A percentile compares a stretch with the other conserved stretches of the same genome.
Evolutionary conservation across 2,329 filamentous ascomycete species (phyloP).

Genomic region (Pyrenophora seminiperda): DNA sequence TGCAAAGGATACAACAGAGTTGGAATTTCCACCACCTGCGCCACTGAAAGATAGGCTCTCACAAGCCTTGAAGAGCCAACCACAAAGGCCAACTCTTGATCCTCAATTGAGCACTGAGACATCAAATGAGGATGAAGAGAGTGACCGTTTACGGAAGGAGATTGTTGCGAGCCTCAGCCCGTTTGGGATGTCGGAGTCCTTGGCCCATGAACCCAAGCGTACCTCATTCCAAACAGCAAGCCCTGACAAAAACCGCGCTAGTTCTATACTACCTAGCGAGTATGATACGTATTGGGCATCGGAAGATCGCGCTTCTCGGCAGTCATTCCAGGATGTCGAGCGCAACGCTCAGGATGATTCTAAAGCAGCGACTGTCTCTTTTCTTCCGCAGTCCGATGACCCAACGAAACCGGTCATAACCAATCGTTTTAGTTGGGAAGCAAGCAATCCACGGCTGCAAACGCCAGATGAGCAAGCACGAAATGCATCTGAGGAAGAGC

Average conservation of each 20-base stretch:
- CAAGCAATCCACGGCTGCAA: constrained; percentile 16
- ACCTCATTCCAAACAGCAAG: constrained; percentile 34
- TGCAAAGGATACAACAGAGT: constrained; percentile 50
- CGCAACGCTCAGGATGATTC: constrained; percentile 23
- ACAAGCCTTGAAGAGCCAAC: constrained; percentile 19
- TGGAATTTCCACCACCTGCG: constrained; percentile 38
- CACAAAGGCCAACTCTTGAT: constrained; percentile 32
- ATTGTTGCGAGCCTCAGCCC: constrained; percentile 70
- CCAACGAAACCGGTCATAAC: constrained; percentile 25
- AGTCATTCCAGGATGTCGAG: constrained; percentile 32
- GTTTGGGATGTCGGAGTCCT: constrained; percentile 30
- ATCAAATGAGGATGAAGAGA: constrained; percentile 67
- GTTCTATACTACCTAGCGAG: constrained; percentile 67
- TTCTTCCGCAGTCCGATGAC: constrained; percentile 20
- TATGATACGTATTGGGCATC: constrained; percentile 71
- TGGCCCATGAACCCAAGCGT: constrained; percentile 24
- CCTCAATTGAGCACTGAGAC: constrained; percentile 56
- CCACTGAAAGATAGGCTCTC: constrained; percentile 48
- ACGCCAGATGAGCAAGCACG: constrained; percentile 19
- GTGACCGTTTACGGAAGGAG: constrained; percentile 72
- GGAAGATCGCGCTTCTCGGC: constrained; percentile 50
- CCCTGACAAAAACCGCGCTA: constrained; percentile 56
- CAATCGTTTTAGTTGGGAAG: constrained; percentile 44
- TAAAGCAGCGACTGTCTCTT: constrained; percentile 9
- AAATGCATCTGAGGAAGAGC: constrained; percentile 13